Base-by-base conservation (phyloP, 768 basidiomycete species). In the Suillus luteus region DNA sequence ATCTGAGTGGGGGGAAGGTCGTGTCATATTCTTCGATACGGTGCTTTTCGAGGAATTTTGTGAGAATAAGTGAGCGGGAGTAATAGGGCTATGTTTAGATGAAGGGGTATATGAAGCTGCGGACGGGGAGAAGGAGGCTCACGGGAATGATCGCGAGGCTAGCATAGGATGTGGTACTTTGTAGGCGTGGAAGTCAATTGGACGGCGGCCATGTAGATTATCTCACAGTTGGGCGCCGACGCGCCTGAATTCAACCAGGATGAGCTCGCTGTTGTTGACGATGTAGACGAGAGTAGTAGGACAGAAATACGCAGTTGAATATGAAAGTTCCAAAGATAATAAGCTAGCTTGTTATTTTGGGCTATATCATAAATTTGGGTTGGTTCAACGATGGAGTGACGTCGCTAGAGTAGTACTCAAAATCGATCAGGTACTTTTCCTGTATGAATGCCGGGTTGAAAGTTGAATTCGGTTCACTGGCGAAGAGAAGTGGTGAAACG, bases 291-390 rank as follows among this genome's bases (percentile, higher is more conserved):
- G n/a, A n/a, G n/a, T n/a, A n/a, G 27, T 27, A 27, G 27, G 60
- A 49, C 11, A 51, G 64, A 72, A 73, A 74, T 70, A 73, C 52
- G 51, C 49, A 40, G 31, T 62, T 54, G 59, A 61, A 58, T 33
- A 63, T 63, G 52, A 37, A 51, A 27, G 55, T 33, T 65, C 58
- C 51, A 63, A 64, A 49, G 35, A 57, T 40, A 62, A 58, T 38
- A 17, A 41, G 33, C 19, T 43, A 71, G 71, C 61, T n/a, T 67
- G 73, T 73, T 74, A 74, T 74, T 76, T 76, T 74, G 73, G 73
- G 73, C 61, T 9, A 65, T 65, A 55, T 59, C 66, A 70, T 75
- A 73, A 69, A 61, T 64, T 67, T 72, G 66, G 66, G 64, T 68
- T 62, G 27, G 62, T 52, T 12, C 54, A 67, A 61, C 55, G 62